Base-by-base conservation (phyloP, 148 eudicot genomes). In the Nepenthes gracilis region DNA sequence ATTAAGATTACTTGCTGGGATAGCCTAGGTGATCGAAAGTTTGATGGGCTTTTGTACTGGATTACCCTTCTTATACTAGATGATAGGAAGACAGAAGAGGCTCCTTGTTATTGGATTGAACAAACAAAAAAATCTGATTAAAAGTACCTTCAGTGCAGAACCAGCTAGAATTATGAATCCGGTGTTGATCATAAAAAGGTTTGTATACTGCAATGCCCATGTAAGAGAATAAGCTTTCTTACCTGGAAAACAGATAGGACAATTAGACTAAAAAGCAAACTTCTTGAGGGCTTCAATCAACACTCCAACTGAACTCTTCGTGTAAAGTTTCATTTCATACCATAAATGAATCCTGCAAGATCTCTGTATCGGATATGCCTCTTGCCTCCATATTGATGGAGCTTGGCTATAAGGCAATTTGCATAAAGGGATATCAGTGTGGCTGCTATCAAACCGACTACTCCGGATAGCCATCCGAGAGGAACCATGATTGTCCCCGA, bases 401-500 rank as follows among this genome's bases (percentile, higher is more conserved):
- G 88, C 75, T 75, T 77, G 10, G 96, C 98, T 53, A 88, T 72
- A 60, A 92, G 86, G 7, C 88, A 43, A 77, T 86, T 92, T 6
- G 98, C 98, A 54, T 82, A 85, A 11, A 88, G 72, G 35, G 95
- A 88, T 51, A 88, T 71, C 0, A 67, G 72, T 9, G 96, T 84
- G 32, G 96, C 95, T 14, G 62, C 35, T 12, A 93, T 56, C 35
- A 88, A 62, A 65, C 98, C 94, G 45, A 93, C 71, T 1, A 93
- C 80, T 0, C 95, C 98, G 2, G 82, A 82, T 5, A 76, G 49
- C 96, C 96, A 93, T 63, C 96, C 96, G 9, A 93, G 86, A 35
- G 96, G 96, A 59, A 86, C 87, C 96, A 88, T 85, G 72, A 86
- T 72, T 1, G 96, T 76, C 23, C 82, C 90, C n/a, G 98, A 84